phyloP scores from a whole-genome alignment of 2,329 filamentous ascomycete genomes.

The Pseudogymnoascus sp. region DNA sequence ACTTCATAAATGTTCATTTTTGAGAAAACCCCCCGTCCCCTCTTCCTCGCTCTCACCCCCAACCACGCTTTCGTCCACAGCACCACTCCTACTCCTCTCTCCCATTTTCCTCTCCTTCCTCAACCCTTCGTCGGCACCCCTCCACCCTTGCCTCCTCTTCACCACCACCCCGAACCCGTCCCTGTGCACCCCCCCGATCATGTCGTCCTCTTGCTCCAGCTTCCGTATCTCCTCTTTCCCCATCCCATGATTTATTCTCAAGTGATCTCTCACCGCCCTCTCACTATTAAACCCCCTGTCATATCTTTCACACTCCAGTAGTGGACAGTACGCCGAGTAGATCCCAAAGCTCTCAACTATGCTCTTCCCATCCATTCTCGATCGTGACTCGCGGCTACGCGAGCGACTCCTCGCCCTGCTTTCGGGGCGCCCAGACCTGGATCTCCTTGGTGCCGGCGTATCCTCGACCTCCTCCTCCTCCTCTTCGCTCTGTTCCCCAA shows the following conservation, averaged over 20 bases:
- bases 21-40: background rate
- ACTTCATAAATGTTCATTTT: background rate
- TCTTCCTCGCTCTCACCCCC: background rate
- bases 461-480: background rate
- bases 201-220: constrained; percentile 43
- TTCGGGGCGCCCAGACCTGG: background rate
- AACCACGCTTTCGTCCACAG: background rate
- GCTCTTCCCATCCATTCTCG: background rate
- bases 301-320: background rate
- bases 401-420: constrained; percentile 5
- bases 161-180: constrained; percentile 60
- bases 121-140: constrained; percentile 28
- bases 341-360: background rate
- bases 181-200: constrained; percentile 55
- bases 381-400: background rate
- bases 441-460: background rate
- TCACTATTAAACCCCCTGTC: constrained; percentile 30
- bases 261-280: constrained; percentile 35
- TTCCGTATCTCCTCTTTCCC: constrained; percentile 17
- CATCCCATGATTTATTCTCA: constrained; percentile 34
- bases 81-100: background rate
- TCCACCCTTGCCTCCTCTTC: constrained; percentile 40
- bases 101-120: background rate
- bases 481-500: background rate
- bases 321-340: background rate